Evolutionary conservation across 305 asterid species (phyloP).

Genomic region (Withania somnifera): DNA sequence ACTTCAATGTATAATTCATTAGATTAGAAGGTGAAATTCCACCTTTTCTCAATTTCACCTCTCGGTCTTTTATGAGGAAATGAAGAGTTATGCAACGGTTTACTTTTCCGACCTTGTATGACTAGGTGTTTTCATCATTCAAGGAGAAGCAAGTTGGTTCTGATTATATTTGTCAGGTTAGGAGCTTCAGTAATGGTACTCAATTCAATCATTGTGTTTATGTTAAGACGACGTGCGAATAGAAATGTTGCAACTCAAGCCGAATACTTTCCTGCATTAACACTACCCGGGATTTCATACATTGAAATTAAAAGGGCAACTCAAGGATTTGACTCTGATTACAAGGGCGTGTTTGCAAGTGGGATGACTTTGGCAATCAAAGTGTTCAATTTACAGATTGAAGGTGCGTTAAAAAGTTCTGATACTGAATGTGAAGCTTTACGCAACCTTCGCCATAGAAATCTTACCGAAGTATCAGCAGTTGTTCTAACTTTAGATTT

Average conservation of each 20-base stretch:
- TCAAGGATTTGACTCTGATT: not conserved
- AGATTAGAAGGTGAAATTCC: not conserved
- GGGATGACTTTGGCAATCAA: not conserved
- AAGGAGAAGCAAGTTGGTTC: not conserved
- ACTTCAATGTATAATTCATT: slow-evolving; percentile 3
- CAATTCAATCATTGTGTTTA: not conserved
- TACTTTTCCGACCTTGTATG: not conserved
- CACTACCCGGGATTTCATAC: not conserved
- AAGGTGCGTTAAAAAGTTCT: not conserved
- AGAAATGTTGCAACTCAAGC: not conserved
- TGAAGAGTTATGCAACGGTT: not conserved
- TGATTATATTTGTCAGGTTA: not conserved
- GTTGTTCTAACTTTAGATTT: not conserved
- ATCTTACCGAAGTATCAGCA: not conserved
- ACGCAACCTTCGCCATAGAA: slow-evolving; percentile 1
- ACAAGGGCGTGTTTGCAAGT: not conserved
- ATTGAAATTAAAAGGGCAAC: not conserved
- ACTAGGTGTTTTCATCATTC: not conserved
- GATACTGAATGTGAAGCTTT: not conserved
- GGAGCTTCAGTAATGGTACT: not conserved
- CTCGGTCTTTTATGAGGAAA: not conserved
- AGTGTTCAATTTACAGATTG: not conserved
- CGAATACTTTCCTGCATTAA: not conserved
- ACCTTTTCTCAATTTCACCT: not conserved
- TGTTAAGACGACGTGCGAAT: not conserved